Evolutionary conservation across 2,329 filamentous ascomycete genomes (phyloP).

Genomic region (Sporothrix variecibatus): DNA sequence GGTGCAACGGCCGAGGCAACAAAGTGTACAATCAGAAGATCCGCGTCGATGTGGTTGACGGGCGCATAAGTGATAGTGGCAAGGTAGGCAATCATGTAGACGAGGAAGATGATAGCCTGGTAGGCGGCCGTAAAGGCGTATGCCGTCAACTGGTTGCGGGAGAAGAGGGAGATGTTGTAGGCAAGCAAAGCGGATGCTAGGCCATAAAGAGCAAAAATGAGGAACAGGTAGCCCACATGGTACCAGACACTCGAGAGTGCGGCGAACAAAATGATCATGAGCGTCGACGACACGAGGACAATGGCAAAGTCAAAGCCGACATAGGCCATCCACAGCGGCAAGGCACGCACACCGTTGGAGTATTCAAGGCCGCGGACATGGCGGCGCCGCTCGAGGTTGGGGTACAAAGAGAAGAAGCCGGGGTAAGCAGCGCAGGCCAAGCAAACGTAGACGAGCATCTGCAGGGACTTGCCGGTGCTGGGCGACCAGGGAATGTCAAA

Average conservation of each 20-base stretch:
- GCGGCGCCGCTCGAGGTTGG: conserved; percentile 76
- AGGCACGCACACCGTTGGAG: conserved; percentile 81
- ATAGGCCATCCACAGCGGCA: conserved; percentile 85
- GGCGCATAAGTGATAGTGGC: conserved; percentile 73
- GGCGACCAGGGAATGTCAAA: conserved; percentile 76
- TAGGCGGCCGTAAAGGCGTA: conserved; percentile 81
- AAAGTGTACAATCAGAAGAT: conserved; percentile 72
- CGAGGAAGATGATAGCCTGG: conserved; percentile 70
- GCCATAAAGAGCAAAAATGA: conserved; percentile 79
- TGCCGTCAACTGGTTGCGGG: conserved; percentile 75
- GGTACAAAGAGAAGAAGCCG: conserved; percentile 85
- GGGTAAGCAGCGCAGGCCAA: conserved; percentile 77
- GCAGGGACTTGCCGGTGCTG: conserved; percentile 69
- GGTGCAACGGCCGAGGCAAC: conserved; percentile 73
- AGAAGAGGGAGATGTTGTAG: conserved; percentile 80
- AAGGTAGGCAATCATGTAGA: conserved; percentile 73
- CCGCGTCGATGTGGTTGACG: conserved; percentile 66
- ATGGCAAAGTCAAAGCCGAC: conserved; percentile 77
- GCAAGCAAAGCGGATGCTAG: conserved; percentile 73
- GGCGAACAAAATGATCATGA: conserved; percentile 70
- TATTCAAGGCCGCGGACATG: conserved; percentile 86
- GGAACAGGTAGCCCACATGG: conserved; percentile 76
- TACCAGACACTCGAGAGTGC: conserved; percentile 70
- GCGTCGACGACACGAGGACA: conserved; percentile 64
- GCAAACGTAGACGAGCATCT: conserved; percentile 79